These are phyloP conservation scores for rapeseed (Brassica napus) DNA, from an alignment of 345 rosid genomes.

Conservation along the genomic window Da-Ae NC_063435.1:8829001-8829500, in stretches of 20 bases:
- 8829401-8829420: slow-evolving; percentile 48
- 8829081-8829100: neutral
- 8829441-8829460: slow-evolving; percentile 90
- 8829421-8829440: slow-evolving; percentile 81
- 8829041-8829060: neutral
- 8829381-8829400: neutral
- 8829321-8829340: neutral
- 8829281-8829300: neutral
- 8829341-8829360: neutral
- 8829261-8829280: neutral
- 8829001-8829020: slow-evolving; percentile 60
- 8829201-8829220: neutral
- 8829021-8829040: slow-evolving; percentile 75
- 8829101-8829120: neutral
- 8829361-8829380: neutral
- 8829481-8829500: slow-evolving; percentile 92
- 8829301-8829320: neutral
- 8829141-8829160: neutral
- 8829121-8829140: neutral
- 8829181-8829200: neutral
- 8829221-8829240: neutral
- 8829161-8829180: no score
- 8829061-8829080: neutral
- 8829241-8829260: neutral
- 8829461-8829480: slow-evolving; percentile 90